These are phyloP conservation scores for Phytophthora cajani DNA, from an alignment of 352 stramenopile genomes.

Conservation along the genomic window DNA sequence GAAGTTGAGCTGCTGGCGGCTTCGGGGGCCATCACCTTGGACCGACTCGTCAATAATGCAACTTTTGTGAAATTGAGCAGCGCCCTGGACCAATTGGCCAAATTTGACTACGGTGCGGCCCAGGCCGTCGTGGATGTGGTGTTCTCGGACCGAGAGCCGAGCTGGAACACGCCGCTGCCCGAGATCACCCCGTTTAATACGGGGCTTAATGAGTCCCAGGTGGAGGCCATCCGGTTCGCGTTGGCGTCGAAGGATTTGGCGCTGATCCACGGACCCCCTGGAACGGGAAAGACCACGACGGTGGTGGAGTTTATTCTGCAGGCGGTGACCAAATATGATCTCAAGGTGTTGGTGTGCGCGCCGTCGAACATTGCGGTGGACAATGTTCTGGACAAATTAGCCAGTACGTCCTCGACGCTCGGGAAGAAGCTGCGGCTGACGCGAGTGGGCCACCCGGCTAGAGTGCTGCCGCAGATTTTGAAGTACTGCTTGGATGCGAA, in stretches of 20 bases:
- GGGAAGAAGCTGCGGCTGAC: constrained; percentile 55
- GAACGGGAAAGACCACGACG: constrained; percentile 97
- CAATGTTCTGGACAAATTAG: constrained; percentile 96
- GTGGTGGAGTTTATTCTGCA: constrained; percentile 97
- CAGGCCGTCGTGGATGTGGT: constrained; percentile 75
- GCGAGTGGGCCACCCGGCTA: constrained; percentile 95
- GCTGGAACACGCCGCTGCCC: constrained; percentile 58
- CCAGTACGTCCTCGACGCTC: constrained; percentile 44
- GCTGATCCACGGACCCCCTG: constrained; percentile 93
- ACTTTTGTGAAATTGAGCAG: constrained; percentile 80
- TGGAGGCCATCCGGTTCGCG: constrained; percentile 78
- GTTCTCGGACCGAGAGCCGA: constrained; percentile 56
- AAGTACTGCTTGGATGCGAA: constrained; percentile 95
- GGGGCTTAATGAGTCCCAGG: constrained; percentile 79
- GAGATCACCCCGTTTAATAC: constrained; percentile 57
- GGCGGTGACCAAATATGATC: constrained; percentile 81
- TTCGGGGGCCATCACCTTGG: constrained; percentile 56
- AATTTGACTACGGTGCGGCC: constrained; percentile 65
- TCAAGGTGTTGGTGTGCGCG: constrained; percentile 96
- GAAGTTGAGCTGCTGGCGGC: constrained; percentile 47
- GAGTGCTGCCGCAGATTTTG: constrained; percentile 91
- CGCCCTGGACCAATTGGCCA: constrained; percentile 70
- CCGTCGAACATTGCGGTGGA: constrained; percentile 99
- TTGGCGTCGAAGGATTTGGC: constrained; percentile 88
- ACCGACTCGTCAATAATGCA: constrained; percentile 87